These are phyloP conservation scores for Begonia fuchsioides DNA, from an alignment of 306 rosid species.

Conservation along the genomic window DNA sequence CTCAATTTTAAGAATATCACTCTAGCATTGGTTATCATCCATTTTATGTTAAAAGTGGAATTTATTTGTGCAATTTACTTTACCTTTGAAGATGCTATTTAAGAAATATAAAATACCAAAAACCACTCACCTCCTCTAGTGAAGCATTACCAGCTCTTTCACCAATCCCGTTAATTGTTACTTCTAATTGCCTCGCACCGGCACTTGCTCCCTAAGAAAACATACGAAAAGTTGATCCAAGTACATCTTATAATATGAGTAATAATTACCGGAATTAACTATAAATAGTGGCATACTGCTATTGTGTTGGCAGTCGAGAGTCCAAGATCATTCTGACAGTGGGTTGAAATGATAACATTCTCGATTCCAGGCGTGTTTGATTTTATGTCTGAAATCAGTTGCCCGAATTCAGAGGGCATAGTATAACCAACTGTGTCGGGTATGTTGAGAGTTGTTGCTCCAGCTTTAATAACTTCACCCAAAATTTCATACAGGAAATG, in stretches of 20 bases:
- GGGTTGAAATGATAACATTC: conserved; percentile 81
- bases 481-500: conserved; percentile 76
- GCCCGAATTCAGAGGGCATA: conserved; percentile 53
- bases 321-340: conserved; percentile 98
- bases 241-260: too few species aligned
- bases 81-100: too few species aligned
- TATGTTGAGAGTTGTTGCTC: conserved; percentile 92
- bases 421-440: conserved; percentile 92
- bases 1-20: too few species aligned
- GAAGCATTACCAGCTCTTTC: conserved; percentile 99
- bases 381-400: conserved; percentile 74
- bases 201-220: conserved; percentile 69
- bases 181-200: conserved; percentile 97
- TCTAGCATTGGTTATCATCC: too few species aligned
- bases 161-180: conserved; percentile 94
- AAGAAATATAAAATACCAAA: background rate
- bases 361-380: conserved; percentile 82
- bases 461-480: conserved; percentile 87
- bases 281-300: conserved; percentile 29
- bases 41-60: too few species aligned
- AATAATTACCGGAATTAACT: too few species aligned
- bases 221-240: background rate
- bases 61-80: too few species aligned
- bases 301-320: conserved; percentile 86
- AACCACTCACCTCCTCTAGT: conserved; percentile 59